phyloP scores from a whole-genome alignment of 768 basidiomycete species.

The Amanita pallidorosea region DNA sequence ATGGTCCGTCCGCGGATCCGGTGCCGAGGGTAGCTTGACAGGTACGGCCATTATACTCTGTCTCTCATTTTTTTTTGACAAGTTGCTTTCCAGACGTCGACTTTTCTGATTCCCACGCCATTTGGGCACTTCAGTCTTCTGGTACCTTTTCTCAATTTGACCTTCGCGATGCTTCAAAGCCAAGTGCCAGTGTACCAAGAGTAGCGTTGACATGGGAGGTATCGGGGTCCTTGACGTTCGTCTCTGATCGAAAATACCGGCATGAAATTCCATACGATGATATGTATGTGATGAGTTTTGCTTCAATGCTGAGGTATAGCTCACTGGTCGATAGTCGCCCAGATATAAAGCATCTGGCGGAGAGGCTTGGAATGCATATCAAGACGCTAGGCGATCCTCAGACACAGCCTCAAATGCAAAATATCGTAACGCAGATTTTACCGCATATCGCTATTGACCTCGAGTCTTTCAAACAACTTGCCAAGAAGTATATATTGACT shows the following conservation, averaged over 20 bases:
- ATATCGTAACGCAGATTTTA: constrained; percentile 39
- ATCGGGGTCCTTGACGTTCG: constrained; percentile 55
- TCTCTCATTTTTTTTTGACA: no score
- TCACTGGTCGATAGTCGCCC: constrained; percentile 23
- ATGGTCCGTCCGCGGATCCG: constrained; percentile 60
- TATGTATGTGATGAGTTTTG: constrained; percentile 32
- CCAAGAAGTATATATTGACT: constrained; percentile 48
- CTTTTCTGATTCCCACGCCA: constrained; percentile 59
- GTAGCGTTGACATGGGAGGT: constrained; percentile 58
- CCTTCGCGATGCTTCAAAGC: constrained; percentile 48
- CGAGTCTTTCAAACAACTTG: constrained; percentile 47
- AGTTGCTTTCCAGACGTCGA: constrained; percentile 40
- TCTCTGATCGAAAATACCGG: constrained; percentile 35
- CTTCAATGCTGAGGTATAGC: not conserved
- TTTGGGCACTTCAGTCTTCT: constrained; percentile 66
- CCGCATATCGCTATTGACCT: constrained; percentile 27
- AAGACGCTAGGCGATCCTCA: constrained; percentile 55
- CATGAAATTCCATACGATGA: constrained; percentile 80
- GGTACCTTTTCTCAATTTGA: constrained; percentile 78
- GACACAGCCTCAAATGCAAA: constrained; percentile 42
- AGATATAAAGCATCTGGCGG: constrained; percentile 19
- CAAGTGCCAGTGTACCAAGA: constrained; percentile 59
- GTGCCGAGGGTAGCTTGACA: constrained; percentile 61
- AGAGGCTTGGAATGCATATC: constrained; percentile 22
- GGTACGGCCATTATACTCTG: constrained; percentile 50